These are phyloP conservation scores for Candida lessepsii DNA, from an alignment of 805 yeast genomes.

Conservation along the genomic window DNA sequence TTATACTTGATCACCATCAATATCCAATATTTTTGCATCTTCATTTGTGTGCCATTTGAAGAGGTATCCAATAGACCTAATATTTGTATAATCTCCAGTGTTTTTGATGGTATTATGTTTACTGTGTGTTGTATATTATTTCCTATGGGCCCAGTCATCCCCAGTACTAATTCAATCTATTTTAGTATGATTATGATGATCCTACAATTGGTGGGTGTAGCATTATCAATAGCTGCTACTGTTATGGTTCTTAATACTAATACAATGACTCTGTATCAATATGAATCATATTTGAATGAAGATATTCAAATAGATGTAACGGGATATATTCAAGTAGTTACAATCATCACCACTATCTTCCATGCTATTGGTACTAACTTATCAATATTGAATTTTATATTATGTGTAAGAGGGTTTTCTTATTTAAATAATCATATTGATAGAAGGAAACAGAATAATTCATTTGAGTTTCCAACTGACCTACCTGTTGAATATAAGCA, in stretches of 20 bases:
- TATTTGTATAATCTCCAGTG: slow-evolving; percentile 20
- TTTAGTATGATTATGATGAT: slow-evolving; percentile 13
- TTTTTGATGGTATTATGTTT: slow-evolving; percentile 21
- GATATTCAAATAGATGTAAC: slow-evolving; percentile 25
- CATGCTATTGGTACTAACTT: slow-evolving; percentile 16
- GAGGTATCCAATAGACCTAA: slow-evolving; percentile 32
- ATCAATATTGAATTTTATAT: slow-evolving; percentile 12
- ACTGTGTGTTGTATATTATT: slow-evolving; percentile 17
- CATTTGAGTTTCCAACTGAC: slow-evolving; percentile 4
- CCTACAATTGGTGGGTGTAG: slow-evolving; percentile 21
- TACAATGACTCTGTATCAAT: slow-evolving; percentile 28
- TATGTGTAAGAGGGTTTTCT: slow-evolving; percentile 17
- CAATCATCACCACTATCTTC: slow-evolving; percentile 18
- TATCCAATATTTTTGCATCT: slow-evolving; percentile 29
- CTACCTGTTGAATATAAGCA: slow-evolving; percentile 9
- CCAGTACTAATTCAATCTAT: not conserved
- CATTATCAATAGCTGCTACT: slow-evolving; percentile 18
- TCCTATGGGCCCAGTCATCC: slow-evolving; percentile 22
- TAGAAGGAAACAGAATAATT: slow-evolving; percentile 11
- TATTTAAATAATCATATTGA: slow-evolving; percentile 23
- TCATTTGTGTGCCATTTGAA: slow-evolving; percentile 34
- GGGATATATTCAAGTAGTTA: slow-evolving; percentile 24
- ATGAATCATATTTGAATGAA: slow-evolving; percentile 7
- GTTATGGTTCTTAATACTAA: slow-evolving; percentile 21
- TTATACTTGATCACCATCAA: slow-evolving; percentile 24